Evolutionary conservation across 2,329 filamentous ascomycete species (phyloP).

Genomic region (Cryphonectria japonica): DNA sequence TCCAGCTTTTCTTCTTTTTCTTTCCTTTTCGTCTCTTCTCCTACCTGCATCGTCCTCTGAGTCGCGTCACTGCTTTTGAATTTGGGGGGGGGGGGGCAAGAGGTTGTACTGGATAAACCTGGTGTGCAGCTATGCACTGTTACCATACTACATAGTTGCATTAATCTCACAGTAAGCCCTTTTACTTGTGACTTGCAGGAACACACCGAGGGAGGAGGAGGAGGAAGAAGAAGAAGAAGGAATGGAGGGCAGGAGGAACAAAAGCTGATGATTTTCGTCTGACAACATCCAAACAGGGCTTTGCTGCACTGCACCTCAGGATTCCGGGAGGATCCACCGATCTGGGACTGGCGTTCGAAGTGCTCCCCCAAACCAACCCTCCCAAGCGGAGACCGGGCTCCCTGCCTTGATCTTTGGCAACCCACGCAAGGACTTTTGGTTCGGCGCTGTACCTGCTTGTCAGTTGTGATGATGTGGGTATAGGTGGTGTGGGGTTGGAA

Average conservation of each 20-base stretch:
- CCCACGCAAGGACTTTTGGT: not conserved
- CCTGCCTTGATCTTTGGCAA: constrained; percentile 4
- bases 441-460: not conserved
- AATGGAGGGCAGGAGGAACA: not conserved
- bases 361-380: not conserved
- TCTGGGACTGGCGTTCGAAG: constrained; percentile 13
- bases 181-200: too few relatives aligned
- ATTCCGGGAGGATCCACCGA: constrained; percentile 25
- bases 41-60: not conserved
- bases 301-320: not conserved
- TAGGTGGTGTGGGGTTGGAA: not conserved
- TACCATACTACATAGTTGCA: too few relatives aligned
- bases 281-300: not conserved
- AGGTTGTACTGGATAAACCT: not conserved
- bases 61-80: not conserved
- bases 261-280: constrained; percentile 8
- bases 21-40: not conserved
- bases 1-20: not conserved
- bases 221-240: too few relatives aligned
- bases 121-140: not conserved
- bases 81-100: too few relatives aligned
- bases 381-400: not conserved
- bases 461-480: not conserved
- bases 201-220: not conserved
- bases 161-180: too few relatives aligned